Base-by-base conservation (phyloP, 768 basidiomycete genomes). In the Mrakia frigida region DNA sequence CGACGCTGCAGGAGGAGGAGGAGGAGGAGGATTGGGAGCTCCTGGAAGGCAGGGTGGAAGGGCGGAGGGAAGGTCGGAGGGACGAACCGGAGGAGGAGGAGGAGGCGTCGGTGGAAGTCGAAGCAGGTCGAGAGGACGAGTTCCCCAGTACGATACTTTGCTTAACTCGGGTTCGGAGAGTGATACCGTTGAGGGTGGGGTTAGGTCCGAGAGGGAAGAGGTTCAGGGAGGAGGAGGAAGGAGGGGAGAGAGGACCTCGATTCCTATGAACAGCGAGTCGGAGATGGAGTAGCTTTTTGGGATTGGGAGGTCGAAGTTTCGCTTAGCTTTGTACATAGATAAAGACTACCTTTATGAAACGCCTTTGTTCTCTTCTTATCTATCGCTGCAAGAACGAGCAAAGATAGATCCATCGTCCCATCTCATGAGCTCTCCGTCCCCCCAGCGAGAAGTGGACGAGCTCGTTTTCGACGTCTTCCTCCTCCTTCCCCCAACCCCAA, bases 91-190 rank as follows among this genome's bases (percentile, higher is more conserved):
- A 50, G 46, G 46, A 50, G 31, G 23, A 39, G 23, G 33, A 59
- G 28, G 70, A 53, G 63, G 33, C 37, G 70, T 9, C 28, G 52
- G 70, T 56, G n/a, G 46, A 14, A 68, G 65, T 68, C 61, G 61
- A 63, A 63, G 61, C 31, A 31, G 70, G 23, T 72, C 70, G 33
- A 4, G 70, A 31, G 70, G 70, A 23, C n/a, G 70, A 16, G 70
- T 72, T 10, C n/a, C 70, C 4, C 13, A 35, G 35, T 46, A 52
- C 53, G 70, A 52, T 1, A 35, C 25, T 7, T 6, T 11, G 3
- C 70, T 72, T 11, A 72, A 72, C 70, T 10, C 6, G 3, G 50
- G 16, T 5, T 53, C 46, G 6, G 70, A 72, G 35, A 50, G 50
- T 37, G 70, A 72, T 6, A 5, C 39, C 14, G 70, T 53, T 18